These are phyloP conservation scores for Leptographium lundbergii DNA, from an alignment of 2,329 filamentous ascomycete genomes.

Conservation along the genomic window DNA sequence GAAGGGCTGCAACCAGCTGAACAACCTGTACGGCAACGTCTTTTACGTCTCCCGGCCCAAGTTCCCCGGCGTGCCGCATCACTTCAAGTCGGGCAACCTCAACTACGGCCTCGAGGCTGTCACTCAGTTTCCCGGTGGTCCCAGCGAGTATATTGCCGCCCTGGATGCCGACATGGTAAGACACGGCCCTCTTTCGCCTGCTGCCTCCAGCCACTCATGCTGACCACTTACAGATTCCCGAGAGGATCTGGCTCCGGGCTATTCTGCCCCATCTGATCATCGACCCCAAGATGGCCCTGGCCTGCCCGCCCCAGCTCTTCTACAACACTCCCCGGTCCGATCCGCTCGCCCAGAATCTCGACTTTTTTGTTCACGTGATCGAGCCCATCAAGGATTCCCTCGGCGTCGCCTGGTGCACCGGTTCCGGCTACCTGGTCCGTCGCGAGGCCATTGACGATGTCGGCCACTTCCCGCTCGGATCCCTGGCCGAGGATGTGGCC, in stretches of 20 bases:
- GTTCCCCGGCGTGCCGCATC: conserved; percentile 33
- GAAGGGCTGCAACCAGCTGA: conserved; percentile 21
- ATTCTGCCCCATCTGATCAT: conserved; percentile 46
- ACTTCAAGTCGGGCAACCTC: conserved; percentile 54
- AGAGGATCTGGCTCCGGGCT: conserved; percentile 45
- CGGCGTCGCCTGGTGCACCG: conserved; percentile 50
- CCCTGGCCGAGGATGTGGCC: conserved; percentile 47
- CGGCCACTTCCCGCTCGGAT: conserved; percentile 47
- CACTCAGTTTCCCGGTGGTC: conserved; percentile 37
- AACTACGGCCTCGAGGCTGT: conserved; percentile 44
- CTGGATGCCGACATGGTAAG: conserved; percentile 52
- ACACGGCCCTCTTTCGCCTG: neutral
- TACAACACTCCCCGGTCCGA: conserved; percentile 49
- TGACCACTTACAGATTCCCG: conserved; percentile 34
- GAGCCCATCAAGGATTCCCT: conserved; percentile 37
- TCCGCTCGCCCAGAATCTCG: conserved; percentile 43
- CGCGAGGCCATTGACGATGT: conserved; percentile 48
- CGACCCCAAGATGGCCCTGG: conserved; percentile 43
- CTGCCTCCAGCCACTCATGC: neutral
- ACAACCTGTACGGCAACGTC: conserved; percentile 33
- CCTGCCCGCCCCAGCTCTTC: conserved; percentile 49
- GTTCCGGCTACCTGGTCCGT: conserved; percentile 47
- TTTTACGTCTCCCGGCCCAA: conserved; percentile 40
- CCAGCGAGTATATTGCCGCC: conserved; percentile 46
- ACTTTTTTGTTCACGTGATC: conserved; percentile 43